Conservation (phyloP, 495 filamentous ascomycete genomes). For the Daldinia loculata region DNA sequence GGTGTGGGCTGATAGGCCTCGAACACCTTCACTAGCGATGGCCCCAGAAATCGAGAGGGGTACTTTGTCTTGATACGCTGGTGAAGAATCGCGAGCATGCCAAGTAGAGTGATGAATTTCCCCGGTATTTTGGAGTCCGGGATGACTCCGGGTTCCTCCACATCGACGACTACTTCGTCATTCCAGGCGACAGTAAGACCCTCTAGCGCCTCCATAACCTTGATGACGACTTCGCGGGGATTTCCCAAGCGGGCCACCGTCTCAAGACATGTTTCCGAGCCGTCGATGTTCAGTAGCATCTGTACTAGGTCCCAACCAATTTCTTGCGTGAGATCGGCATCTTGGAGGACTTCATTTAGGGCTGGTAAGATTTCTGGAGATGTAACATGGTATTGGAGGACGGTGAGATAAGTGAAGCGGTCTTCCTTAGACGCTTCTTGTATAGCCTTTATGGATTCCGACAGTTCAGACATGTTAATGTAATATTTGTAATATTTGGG, state of each 20-base stretch:
- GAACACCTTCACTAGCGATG: slow-evolving; percentile 80
- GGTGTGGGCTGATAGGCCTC: slow-evolving; percentile 69
- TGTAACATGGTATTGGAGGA: slow-evolving; percentile 85
- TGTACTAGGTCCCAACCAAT: slow-evolving; percentile 97
- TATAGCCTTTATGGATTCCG: slow-evolving; percentile 45
- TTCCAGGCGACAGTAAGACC: slow-evolving; percentile 65
- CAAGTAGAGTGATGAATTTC: slow-evolving; percentile 79
- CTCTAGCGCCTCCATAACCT: slow-evolving; percentile 75
- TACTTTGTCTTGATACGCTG: slow-evolving; percentile 87
- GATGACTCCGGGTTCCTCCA: slow-evolving; percentile 33
- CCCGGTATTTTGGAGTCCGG: slow-evolving; percentile 44
- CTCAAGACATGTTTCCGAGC: slow-evolving; percentile 76
- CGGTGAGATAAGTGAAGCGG: slow-evolving; percentile 85
- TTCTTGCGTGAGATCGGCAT: slow-evolving; percentile 82
- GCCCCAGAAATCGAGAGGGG: slow-evolving; percentile 92
- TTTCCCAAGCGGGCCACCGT: slow-evolving; percentile 83
- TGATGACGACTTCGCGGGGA: slow-evolving; percentile 91
- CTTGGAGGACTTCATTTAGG: slow-evolving; percentile 81
- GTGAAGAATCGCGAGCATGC: slow-evolving; percentile 86
- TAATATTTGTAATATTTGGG: not conserved
- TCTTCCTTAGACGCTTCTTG: slow-evolving; percentile 58
- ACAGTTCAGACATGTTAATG: slow-evolving; percentile 38
- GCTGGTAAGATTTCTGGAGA: slow-evolving; percentile 74
- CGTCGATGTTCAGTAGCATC: slow-evolving; percentile 80
- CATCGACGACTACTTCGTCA: slow-evolving; percentile 56